Evolutionary conservation across 2,329 filamentous ascomycete genomes (phyloP), one percentile per base, ranked within the genome.

Genomic region (Talaromyces pinophilus): DNA sequence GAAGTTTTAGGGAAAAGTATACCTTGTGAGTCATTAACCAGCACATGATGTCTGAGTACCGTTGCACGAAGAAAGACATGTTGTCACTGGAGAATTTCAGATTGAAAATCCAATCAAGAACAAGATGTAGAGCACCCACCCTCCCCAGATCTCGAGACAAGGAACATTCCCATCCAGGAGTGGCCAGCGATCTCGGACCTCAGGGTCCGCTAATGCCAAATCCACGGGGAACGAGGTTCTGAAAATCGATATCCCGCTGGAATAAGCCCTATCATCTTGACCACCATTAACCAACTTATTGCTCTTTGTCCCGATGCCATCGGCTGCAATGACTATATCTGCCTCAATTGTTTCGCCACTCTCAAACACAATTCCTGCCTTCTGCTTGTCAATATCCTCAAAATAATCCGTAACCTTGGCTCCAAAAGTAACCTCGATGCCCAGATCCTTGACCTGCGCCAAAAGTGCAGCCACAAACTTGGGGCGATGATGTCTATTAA

Each of bases 381-480:
- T 67, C 10, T 54, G 22, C 25, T 15, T 25, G 44, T 63, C 52
- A n/a, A n/a, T 5, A 17, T 67, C 55, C 17, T 67, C 65, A 17
- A 63, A 64, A 28, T 67, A 74, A 13, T 69, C 66, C 1, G 60
- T 62, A 0, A 69, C 71, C 10, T 64, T 62, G 30, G 64, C 63
- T n/a, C 69, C 69, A 44, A 67, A 74, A 5, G 64, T 67, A 3
- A 73, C 67, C 1, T 64, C 33, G 1, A 73, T 65, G 7, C 71
- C 71, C 1, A 71, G 28, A 8, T 67, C 48, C 30, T 68, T 60
- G 7, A 68, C 66, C 55, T 74, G 72, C 10, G 64, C 63, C 1
- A 69, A 65, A 28, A 74, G 62, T 46, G 69, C 67, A 2, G 65
- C 65, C 5, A 67, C 64, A 28, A 74, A 70, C 28, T 64, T 70